Base-by-base conservation (phyloP, 108 stramenopile genomes). In the Nitzschia palea region DNA sequence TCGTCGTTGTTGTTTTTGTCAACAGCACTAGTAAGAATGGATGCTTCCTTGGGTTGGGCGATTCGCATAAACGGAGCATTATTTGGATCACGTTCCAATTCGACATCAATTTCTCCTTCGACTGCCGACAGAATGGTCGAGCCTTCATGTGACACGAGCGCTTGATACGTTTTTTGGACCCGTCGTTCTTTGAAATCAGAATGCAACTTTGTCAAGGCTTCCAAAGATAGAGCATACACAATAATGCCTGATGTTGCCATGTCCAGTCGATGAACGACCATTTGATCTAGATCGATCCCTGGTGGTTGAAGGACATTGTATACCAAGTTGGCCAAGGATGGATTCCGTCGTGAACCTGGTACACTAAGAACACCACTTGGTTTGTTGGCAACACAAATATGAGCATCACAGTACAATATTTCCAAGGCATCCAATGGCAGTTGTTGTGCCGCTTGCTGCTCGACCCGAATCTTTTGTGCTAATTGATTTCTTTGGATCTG, bases 251-350 rank as follows among this genome's bases (percentile, higher is more conserved):
- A 76, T 4, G 90, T 91, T 28, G 85, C 90, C 90, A 91, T 91
- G 67, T 91, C 90, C n/a, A 91, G 56, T 26, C 90, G 80, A 62
- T 91, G 90, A 29, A 85, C 84, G 20, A 91, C 77, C 83, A 87
- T 85, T 26, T 80, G 80, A 74, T 91, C 90, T 5, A 81, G 9
- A 48, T 65, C 59, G 47, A 75, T 53, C 4, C 52, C 61, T 14
- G 50, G 42, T 14, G 77, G 77, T 25, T 77, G 51, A 2, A 83
- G 56, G 20, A 76, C 56, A 42, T 82, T 68, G 44, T 80, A 68
- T 0, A 81, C 82, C 33, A 89, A 63, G 37, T 80, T 65, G 22
- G 81, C 81, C 57, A 86, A 62, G 17, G 77, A 83, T 40, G 86
- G 85, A 50, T 89, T 86, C 12, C 86, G 81, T 8, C 85, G 71